Base-by-base conservation (phyloP, 2,329 filamentous ascomycete species). In the Triangularia verruculosa region DNA sequence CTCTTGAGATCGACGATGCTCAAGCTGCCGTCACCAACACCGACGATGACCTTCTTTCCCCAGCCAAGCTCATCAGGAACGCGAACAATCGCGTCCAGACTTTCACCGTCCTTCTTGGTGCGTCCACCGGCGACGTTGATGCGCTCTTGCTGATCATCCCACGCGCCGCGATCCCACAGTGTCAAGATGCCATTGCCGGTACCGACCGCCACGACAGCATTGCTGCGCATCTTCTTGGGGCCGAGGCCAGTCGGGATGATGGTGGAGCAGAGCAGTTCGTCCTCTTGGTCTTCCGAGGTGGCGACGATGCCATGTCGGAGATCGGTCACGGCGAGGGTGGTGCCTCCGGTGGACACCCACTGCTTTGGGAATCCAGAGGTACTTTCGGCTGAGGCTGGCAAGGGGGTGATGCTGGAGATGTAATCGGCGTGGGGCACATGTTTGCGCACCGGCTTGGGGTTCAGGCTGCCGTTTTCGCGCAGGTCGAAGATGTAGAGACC, bases 91-190 rank as follows among this genome's bases (percentile, higher is more conserved):
- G 87, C 84, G 72, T 98, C 94, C 51, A 97, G 78, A 64, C 90
- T 92, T 75, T 96, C 93, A 53, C 86, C 91, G 8, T 86, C 89
- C 59, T 62, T 67, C 63, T 72, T 72, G 20, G 76, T 78, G 69
- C 78, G 82, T 17, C 82, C 84, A 9, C 81, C 78, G 68, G 92
- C 88, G 8, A 97, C 86, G 57, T 90, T 86, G 71, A 97, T 90
- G 59, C 93, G 86, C 77, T 96, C 93, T 70, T 96, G 91, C 74
- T 97, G 92, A 74, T 98, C 94, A 72, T 96, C 93, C 94, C 95
- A 98, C 0, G 91, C 87, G 0, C 94, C 94, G 69, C 89, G 90
- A 76, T 99, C 94, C 93, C 95, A 99, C 6, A 98, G 79, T 4
- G 93, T 97, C 67, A 98, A 75, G 1, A 97, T 87, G 2, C 95